These are phyloP conservation scores for Didymella exigua DNA, from an alignment of 2,329 filamentous ascomycete genomes.

Conservation along the genomic window DNA sequence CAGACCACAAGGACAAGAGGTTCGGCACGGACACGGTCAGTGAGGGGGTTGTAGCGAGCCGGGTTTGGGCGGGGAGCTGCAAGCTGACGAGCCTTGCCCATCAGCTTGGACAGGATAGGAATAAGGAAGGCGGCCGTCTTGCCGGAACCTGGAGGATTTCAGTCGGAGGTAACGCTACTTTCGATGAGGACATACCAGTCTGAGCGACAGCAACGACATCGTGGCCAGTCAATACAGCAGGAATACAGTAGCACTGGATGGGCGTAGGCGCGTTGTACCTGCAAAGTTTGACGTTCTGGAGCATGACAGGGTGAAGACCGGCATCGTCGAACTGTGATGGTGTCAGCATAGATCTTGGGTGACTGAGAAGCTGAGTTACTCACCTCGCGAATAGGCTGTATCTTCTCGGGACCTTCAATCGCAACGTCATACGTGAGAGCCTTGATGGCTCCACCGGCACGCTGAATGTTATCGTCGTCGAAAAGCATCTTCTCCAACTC, in stretches of 20 bases:
- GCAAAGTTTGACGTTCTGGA: slow-evolving; percentile 75
- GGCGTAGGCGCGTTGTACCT: slow-evolving; percentile 78
- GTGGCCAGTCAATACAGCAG: slow-evolving; percentile 74
- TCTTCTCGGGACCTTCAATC: slow-evolving; percentile 55
- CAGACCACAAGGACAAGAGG: slow-evolving; percentile 85
- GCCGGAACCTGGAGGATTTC: slow-evolving; percentile 73
- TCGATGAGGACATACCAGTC: slow-evolving; percentile 69
- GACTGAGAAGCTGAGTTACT: slow-evolving; percentile 28
- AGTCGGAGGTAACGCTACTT: neutral
- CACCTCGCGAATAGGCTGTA: slow-evolving; percentile 58
- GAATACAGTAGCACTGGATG: slow-evolving; percentile 84
- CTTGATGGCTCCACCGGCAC: slow-evolving; percentile 67
- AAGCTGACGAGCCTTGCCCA: slow-evolving; percentile 93
- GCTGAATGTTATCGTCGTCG: slow-evolving; percentile 57
- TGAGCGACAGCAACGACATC: slow-evolving; percentile 91
- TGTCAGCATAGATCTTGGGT: neutral
- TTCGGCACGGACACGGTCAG: slow-evolving; percentile 71
- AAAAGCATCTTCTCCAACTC: slow-evolving; percentile 81
- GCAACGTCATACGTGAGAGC: slow-evolving; percentile 62
- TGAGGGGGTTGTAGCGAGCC: slow-evolving; percentile 58
- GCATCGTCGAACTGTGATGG: slow-evolving; percentile 69
- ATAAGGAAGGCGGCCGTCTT: slow-evolving; percentile 95
- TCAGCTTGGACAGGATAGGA: slow-evolving; percentile 85
- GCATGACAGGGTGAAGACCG: slow-evolving; percentile 83
- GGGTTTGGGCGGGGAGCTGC: slow-evolving; percentile 76